These are phyloP conservation scores for Zanthoxylum bungeanum DNA, from an alignment of 345 rosid genomes.

Conservation along the genomic window DNA sequence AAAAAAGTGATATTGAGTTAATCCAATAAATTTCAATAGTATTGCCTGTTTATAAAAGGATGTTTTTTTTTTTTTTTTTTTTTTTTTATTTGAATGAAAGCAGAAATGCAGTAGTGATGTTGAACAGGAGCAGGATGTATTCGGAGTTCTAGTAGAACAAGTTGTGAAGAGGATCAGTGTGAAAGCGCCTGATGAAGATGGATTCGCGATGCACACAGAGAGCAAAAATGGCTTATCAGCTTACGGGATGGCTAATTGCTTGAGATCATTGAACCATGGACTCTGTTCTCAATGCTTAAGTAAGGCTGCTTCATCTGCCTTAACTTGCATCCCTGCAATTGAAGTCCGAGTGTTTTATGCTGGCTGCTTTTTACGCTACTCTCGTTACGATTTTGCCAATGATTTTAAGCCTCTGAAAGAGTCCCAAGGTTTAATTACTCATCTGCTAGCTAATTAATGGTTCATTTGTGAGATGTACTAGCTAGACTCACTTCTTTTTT, in stretches of 20 bases:
- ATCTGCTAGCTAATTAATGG: not conserved
- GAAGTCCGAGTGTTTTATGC: conserved; percentile 45
- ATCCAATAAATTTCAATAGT: too few relatives aligned
- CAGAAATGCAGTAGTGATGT: conserved; percentile 37
- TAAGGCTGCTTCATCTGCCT: conserved; percentile 27
- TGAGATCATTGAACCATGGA: conserved; percentile 34
- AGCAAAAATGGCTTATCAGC: conserved; percentile 14
- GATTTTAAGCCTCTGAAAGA: not conserved
- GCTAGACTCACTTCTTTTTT: not conserved
- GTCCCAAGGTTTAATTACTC: not conserved
- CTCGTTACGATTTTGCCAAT: conserved; percentile 30
- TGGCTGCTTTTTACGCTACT: conserved; percentile 53
- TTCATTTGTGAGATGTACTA: too few relatives aligned
- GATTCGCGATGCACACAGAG: conserved; percentile 22
- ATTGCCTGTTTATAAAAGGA: not conserved
- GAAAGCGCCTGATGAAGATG: conserved; percentile 29
- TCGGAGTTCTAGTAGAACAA: conserved; percentile 25
- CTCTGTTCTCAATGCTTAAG: conserved; percentile 37
- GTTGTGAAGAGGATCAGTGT: conserved; percentile 15
- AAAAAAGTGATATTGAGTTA: too few relatives aligned
- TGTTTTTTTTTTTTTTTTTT: too few relatives aligned
- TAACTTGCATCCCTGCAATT: conserved; percentile 34
- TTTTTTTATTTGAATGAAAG: not conserved
- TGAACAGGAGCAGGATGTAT: conserved; percentile 7
- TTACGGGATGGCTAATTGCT: conserved; percentile 42